These are phyloP conservation scores for Murraya koenigii DNA, from an alignment of 345 rosid genomes.

Conservation along the genomic window DNA sequence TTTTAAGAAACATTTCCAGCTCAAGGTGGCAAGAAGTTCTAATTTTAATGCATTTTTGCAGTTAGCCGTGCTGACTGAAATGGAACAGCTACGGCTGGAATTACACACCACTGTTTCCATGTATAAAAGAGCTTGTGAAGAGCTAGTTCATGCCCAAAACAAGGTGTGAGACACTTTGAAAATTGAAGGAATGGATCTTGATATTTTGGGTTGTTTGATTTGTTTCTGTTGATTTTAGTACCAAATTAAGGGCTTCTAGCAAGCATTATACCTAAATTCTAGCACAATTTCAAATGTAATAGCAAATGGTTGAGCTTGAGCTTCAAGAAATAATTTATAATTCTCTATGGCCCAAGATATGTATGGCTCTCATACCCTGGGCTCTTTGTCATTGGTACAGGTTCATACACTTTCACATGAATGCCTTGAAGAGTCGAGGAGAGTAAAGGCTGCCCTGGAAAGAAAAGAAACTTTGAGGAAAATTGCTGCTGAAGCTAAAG, in stretches of 20 bases:
- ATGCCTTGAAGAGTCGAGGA: constrained; percentile 59
- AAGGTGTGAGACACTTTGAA: constrained; percentile 40
- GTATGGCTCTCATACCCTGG: not conserved
- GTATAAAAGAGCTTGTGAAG: constrained; percentile 74
- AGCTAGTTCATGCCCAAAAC: constrained; percentile 65
- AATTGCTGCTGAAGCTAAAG: constrained; percentile 70
- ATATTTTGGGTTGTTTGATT: not conserved
- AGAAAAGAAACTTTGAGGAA: constrained; percentile 66
- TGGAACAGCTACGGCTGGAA: constrained; percentile 62
- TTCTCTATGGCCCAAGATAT: not conserved
- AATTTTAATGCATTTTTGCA: constrained; percentile 25
- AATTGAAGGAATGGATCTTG: not conserved
- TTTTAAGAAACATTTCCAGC: not conserved
- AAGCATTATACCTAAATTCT: not conserved
- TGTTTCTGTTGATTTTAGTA: not conserved
- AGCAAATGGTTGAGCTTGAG: not conserved
- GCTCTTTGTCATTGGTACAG: constrained; percentile 27
- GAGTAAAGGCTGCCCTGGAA: constrained; percentile 55
- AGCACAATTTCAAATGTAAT: not conserved
- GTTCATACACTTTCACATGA: constrained; percentile 65
- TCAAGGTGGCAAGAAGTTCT: constrained; percentile 5
- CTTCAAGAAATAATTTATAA: not conserved
- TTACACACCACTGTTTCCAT: constrained; percentile 53
- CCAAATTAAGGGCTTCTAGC: not conserved
- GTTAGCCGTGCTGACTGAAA: constrained; percentile 55